Percentiles rank a stretch among this genome's conserved stretches.
These are phyloP conservation scores for Cystofilobasidium bisporidii DNA, from an alignment of 768 basidiomycete genomes.

Conservation along the genomic window DNA sequence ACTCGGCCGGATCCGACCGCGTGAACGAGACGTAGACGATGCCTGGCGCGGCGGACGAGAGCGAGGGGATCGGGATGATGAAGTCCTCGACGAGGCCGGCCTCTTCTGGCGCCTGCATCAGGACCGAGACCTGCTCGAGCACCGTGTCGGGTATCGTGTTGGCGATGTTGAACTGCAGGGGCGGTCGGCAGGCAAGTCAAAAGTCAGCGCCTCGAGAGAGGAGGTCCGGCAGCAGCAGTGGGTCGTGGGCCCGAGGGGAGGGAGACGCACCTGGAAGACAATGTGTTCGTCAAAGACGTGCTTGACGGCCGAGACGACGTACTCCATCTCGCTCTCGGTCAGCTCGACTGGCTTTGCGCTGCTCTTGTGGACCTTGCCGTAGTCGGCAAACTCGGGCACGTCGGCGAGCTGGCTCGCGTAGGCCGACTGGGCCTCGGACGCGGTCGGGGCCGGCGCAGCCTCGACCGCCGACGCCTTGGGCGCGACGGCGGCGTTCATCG, in stretches of 20 bases:
- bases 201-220: too few relatives aligned
- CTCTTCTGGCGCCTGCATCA: conserved; percentile 72
- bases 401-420: conserved; percentile 77
- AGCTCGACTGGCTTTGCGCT: conserved; percentile 66
- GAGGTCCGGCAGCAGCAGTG: too few relatives aligned
- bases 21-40: conserved; percentile 90
- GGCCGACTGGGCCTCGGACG: conserved; percentile 76
- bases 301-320: conserved; percentile 91
- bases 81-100: conserved; percentile 79
- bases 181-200: background rate
- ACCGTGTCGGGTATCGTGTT: conserved; percentile 95
- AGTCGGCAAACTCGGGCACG: conserved; percentile 72
- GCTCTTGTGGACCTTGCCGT: conserved; percentile 82
- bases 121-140: conserved; percentile 82
- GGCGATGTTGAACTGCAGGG: conserved; percentile 84
- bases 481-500: conserved; percentile 58
- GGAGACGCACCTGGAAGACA: conserved; percentile 75
- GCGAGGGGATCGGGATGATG: conserved; percentile 69
- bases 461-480: conserved; percentile 51
- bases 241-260: too few relatives aligned
- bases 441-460: conserved; percentile 55
- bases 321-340: conserved; percentile 96
- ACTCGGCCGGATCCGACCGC: conserved; percentile 64
- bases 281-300: conserved; percentile 91
- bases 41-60: conserved; percentile 66